Conservation (phyloP, 208 protist genomes). For the Wallacemonas collosoma region DNA sequence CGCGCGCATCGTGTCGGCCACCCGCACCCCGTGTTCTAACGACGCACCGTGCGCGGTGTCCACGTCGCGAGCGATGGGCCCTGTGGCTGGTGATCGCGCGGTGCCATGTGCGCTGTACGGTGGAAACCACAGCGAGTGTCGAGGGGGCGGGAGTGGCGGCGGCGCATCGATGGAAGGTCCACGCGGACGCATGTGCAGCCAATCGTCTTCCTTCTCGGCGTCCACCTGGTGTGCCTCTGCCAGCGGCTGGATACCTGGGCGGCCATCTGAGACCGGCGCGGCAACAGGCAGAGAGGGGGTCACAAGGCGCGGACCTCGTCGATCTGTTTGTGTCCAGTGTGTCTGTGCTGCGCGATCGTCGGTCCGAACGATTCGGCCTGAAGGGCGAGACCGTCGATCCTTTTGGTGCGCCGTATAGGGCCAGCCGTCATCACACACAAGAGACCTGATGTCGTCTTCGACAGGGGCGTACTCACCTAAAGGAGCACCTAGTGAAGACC, state of each 20-base stretch:
- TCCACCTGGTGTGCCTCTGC: not conserved
- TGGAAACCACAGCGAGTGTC: not conserved
- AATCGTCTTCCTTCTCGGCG: not conserved
- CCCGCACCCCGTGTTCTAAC: too few species aligned
- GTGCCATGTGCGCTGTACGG: too few species aligned
- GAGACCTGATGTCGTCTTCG: not conserved
- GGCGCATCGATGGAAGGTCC: not conserved
- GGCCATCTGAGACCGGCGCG: not conserved
- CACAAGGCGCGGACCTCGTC: not conserved
- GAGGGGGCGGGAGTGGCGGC: constrained; percentile 6
- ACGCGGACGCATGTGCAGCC: not conserved
- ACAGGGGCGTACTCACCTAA: not conserved
- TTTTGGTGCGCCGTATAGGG: not conserved
- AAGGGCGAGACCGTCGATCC: not conserved
- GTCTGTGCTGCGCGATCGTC: not conserved
- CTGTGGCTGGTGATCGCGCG: too few species aligned
- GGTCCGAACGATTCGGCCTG: not conserved
- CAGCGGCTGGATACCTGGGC: too few species aligned
- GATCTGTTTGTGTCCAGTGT: not conserved
- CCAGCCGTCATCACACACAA: constrained; percentile 8
- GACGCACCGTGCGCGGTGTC: too few species aligned
- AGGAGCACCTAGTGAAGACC: too few species aligned
- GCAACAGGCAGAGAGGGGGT: constrained; percentile 1
- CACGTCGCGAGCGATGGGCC: too few species aligned
- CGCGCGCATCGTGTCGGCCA: too few species aligned